Base-by-base conservation (phyloP, 1,284 basidiomycete genomes). In the Moniliophthora roreri region DNA sequence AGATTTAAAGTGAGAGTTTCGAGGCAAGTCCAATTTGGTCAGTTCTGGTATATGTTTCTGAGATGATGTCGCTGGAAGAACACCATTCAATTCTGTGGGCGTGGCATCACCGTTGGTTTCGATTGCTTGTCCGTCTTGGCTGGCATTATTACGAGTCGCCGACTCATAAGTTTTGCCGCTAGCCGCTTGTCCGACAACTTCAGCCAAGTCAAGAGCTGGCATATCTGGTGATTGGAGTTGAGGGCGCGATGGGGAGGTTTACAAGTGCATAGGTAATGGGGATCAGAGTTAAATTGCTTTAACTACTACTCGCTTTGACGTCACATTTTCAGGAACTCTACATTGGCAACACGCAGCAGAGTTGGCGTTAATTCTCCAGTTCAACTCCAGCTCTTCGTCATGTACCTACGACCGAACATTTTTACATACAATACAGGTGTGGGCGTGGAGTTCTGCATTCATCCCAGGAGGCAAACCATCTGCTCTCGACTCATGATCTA, bases 1-100 rank as follows among this genome's bases (percentile, higher is more conserved):
- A 39, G 62, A 58, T 35, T 39, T 60, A 44, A 48, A 44, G 20
- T 57, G 52, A 16, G 50, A 41, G 32, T 49, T 53, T 23, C 36
- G 32, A 21, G 21, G 15, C 13, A 44, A 18, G 40, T 52, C 44
- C 15, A 46, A 21, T 35, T 34, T 42, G 41, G 32, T 21, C 16
- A 42, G 40, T 35, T 45, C n/a, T 10, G 53, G 46, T 38, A 35
- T 47, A 13, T 54, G 48, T 32, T 39, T 37, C 13, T 46, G 45
- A 26, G 49, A 20, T 4, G 49, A 37, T 20, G 21, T 26, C 15
- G 45, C 34, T 20, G 53, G 46, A 32, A 10, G 24, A 13, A 24
- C 11, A 46, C n/a, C 44, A 24, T 32, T 23, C 21, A n/a, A 21
- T 16, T 32, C 10, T 23, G 24, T 28, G 23, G 24, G 13, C 28